These are phyloP conservation scores for Candolleomyces efflorescens DNA, from an alignment of 768 basidiomycete genomes.

Conservation along the genomic window DNA sequence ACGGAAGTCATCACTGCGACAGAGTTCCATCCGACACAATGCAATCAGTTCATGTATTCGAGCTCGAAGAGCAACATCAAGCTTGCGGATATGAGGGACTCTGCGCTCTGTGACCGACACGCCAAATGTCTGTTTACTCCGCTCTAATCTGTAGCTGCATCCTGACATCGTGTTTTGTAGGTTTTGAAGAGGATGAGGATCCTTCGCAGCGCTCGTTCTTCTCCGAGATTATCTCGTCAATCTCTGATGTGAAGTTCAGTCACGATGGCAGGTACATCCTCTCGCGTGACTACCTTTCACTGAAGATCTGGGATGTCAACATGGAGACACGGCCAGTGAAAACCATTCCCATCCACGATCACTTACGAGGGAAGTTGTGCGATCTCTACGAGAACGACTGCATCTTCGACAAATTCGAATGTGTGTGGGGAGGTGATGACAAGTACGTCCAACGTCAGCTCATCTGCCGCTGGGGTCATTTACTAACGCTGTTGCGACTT, in stretches of 20 bases:
- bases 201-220: conserved; percentile 97
- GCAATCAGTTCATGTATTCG: conserved; percentile 99
- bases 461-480: conserved; percentile 18
- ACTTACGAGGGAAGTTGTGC: conserved; percentile 94
- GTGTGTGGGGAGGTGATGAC: conserved; percentile 95
- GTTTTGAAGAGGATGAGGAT: conserved; percentile 99
- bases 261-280: conserved; percentile 96
- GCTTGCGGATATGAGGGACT: conserved; percentile 98
- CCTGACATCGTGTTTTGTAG: conserved; percentile 37
- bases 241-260: conserved; percentile 99
- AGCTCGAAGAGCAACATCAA: conserved; percentile 99
- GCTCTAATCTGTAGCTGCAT: conserved; percentile 4
- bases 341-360: conserved; percentile 98
- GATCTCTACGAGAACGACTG: conserved; percentile 99
- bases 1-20: conserved; percentile 99
- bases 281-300: conserved; percentile 92
- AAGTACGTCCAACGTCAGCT: conserved; percentile 56
- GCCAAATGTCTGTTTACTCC: conserved; percentile 75
- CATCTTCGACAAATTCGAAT: conserved; percentile 99
- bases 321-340: conserved; percentile 97
- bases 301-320: conserved; percentile 99
- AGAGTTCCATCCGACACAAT: conserved; percentile 96
- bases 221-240: conserved; percentile 98
- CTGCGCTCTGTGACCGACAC: conserved; percentile 92
- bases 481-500: conserved; percentile 3